Evolutionary conservation across 176 grass and related monocot species (phyloP).

Genomic region (Microstegium vimineum): DNA sequence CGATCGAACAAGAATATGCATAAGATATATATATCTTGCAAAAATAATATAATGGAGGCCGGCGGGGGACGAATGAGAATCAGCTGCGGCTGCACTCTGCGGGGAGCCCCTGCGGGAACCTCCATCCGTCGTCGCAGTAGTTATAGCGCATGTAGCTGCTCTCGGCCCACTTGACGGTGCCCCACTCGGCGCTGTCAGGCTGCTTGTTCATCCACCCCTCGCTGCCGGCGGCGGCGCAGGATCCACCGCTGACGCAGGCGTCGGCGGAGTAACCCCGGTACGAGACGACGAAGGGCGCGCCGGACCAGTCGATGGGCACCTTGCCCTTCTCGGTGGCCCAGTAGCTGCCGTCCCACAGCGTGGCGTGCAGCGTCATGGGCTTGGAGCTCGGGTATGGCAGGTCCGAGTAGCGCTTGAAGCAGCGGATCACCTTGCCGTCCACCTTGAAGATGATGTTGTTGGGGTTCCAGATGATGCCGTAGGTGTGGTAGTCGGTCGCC

Average conservation of each 20-base stretch:
- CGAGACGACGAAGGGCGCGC: slow-evolving; percentile 50
- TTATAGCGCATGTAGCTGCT: slow-evolving; percentile 33
- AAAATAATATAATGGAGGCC: no score
- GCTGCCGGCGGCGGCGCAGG: slow-evolving; percentile 8
- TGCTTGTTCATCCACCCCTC: slow-evolving; percentile 26
- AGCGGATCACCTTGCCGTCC: slow-evolving; percentile 20
- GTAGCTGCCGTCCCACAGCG: slow-evolving; percentile 80
- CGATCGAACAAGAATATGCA: not conserved
- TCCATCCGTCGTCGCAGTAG: slow-evolving; percentile 43
- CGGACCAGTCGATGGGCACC: slow-evolving; percentile 58
- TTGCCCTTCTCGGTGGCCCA: slow-evolving; percentile 69
- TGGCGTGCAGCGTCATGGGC: slow-evolving; percentile 71
- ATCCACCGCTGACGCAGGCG: slow-evolving; percentile 37
- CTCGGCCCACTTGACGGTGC: slow-evolving; percentile 33
- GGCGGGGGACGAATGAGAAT: not conserved
- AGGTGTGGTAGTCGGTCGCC: slow-evolving; percentile 41
- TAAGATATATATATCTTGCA: not conserved
- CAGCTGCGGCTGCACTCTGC: slow-evolving; percentile 36
- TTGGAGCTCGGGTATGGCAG: slow-evolving; percentile 39
- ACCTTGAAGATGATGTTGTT: slow-evolving; percentile 56
- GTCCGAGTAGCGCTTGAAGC: slow-evolving; percentile 62
- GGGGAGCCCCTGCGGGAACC: slow-evolving; percentile 41
- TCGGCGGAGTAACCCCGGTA: slow-evolving; percentile 46
- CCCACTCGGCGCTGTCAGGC: not conserved
- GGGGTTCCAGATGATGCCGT: slow-evolving; percentile 46